phyloP scores from a whole-genome alignment of 352 stramenopile genomes.

The Albugo laibachii region DNA sequence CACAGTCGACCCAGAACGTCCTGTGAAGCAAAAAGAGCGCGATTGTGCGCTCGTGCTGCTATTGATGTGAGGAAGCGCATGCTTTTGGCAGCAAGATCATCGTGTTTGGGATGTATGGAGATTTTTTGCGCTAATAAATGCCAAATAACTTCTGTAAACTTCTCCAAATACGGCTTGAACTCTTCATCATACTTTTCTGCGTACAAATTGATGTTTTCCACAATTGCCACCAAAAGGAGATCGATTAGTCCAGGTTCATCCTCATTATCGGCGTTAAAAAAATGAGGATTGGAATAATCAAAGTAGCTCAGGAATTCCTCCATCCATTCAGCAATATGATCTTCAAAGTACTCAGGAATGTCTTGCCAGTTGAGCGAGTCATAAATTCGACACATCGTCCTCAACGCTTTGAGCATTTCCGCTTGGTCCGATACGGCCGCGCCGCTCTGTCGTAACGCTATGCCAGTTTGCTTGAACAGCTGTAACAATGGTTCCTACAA shows the following conservation, averaged over 20 bases:
- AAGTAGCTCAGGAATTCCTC: slow-evolving; percentile 89
- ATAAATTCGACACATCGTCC: slow-evolving; percentile 92
- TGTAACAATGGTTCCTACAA: slow-evolving; percentile 33
- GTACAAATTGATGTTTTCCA: slow-evolving; percentile 97
- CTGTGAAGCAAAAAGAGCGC: slow-evolving; percentile 62
- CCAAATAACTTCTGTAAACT: slow-evolving; percentile 85
- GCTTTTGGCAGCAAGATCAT: slow-evolving; percentile 88
- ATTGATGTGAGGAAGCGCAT: slow-evolving; percentile 96
- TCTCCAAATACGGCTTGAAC: slow-evolving; percentile 89
- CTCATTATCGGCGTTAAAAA: slow-evolving; percentile 87
- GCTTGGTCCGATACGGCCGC: slow-evolving; percentile 23
- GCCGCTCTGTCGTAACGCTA: slow-evolving; percentile 20
- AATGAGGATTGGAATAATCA: slow-evolving; percentile 81
- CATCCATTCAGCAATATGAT: slow-evolving; percentile 96
- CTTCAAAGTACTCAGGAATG: slow-evolving; percentile 97
- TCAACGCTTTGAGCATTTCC: slow-evolving; percentile 64
- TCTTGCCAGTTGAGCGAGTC: slow-evolving; percentile 98
- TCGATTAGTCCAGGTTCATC: slow-evolving; percentile 84
- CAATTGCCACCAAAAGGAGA: slow-evolving; percentile 84
- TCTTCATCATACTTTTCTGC: slow-evolving; percentile 98
- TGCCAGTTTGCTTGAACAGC: slow-evolving; percentile 59
- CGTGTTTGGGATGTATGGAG: slow-evolving; percentile 81
- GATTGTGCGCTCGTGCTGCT: slow-evolving; percentile 89
- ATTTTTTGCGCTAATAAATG: slow-evolving; percentile 50
- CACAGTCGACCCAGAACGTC: slow-evolving; percentile 83